A percentile compares a stretch with the other conserved stretches of the same genome.
Evolutionary conservation across 2,329 filamentous ascomycete species (phyloP).

Genomic region (Aspergillus ibericus): DNA sequence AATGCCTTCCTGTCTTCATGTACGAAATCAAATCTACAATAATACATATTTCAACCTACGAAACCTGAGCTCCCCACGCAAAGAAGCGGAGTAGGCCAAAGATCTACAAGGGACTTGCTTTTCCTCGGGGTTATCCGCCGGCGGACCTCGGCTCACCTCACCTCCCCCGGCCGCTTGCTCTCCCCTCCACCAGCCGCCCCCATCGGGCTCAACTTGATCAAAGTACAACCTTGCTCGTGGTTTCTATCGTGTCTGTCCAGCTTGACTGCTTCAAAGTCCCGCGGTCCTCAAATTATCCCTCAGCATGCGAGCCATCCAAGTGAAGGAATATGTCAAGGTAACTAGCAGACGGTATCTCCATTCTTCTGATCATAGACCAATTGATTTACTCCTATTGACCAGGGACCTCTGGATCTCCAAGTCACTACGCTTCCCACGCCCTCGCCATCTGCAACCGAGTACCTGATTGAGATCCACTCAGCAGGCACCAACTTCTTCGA

Average conservation of each 20-base stretch:
- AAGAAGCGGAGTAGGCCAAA: background rate
- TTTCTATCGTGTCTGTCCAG: background rate
- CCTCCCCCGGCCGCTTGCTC: background rate
- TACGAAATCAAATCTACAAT: background rate
- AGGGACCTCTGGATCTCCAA: slow-evolving; percentile 77
- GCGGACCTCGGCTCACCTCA: slow-evolving; percentile 16
- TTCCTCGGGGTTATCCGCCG: slow-evolving; percentile 13
- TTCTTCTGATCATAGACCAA: background rate
- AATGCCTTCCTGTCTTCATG: background rate
- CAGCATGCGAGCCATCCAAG: slow-evolving; percentile 73
- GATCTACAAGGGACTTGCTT: background rate
- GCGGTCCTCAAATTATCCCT: background rate
- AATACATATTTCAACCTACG: background rate
- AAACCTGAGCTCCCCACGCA: background rate
- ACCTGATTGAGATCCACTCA: slow-evolving; percentile 83
- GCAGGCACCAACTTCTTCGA: slow-evolving; percentile 96
- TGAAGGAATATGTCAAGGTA: slow-evolving; percentile 74
- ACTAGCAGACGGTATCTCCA: background rate
- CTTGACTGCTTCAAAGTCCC: background rate
- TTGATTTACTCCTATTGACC: slow-evolving; percentile 4
- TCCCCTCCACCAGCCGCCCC: background rate
- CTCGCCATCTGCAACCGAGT: slow-evolving; percentile 68
- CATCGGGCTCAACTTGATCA: background rate
- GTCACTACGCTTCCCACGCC: slow-evolving; percentile 76
- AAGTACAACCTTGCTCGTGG: background rate